Percentiles rank a stretch among this genome's conserved stretches.
Evolutionary conservation across 108 stramenopile species (phyloP).

Genomic region (Chaetoceros muelleri): DNA sequence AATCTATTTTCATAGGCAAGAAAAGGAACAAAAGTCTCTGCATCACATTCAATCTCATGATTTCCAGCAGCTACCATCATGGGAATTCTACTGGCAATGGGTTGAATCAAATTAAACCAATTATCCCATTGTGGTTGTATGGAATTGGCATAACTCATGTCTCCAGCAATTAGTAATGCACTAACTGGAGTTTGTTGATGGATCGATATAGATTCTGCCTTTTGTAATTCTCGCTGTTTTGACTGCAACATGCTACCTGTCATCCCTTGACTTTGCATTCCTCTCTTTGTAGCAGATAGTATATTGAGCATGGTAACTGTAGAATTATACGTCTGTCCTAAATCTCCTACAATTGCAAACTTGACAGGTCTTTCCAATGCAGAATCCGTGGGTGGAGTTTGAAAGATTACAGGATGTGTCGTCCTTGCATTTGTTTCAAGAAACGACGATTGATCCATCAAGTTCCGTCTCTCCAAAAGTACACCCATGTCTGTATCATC

Average conservation of each 20-base stretch:
- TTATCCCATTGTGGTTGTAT: conserved; percentile 65
- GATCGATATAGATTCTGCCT: neutral
- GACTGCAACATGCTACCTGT: neutral
- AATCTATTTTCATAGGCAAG: conserved; percentile 65
- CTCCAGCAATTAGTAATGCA: conserved; percentile 44
- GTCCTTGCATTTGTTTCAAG: conserved; percentile 2
- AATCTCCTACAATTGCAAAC: conserved; percentile 5
- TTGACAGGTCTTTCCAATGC: conserved; percentile 34
- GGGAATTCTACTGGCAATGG: conserved; percentile 30
- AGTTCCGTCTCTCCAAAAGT: neutral
- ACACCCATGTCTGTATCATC: neutral
- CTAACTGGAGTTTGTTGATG: conserved; percentile 8
- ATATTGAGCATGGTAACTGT: conserved; percentile 38
- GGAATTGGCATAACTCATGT: conserved; percentile 64
- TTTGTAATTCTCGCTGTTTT: neutral
- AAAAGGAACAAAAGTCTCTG: conserved; percentile 34
- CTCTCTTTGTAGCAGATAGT: conserved; percentile 8
- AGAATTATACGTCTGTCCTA: conserved; percentile 28
- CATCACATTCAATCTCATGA: conserved; percentile 75
- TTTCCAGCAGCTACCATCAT: conserved; percentile 64
- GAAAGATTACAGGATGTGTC: conserved; percentile 10
- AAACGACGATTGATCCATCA: neutral
- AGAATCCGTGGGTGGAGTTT: conserved; percentile 21
- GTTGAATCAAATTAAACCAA: conserved; percentile 57
- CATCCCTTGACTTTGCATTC: neutral